Base-by-base conservation (phyloP, 2,329 filamentous ascomycete genomes). In the Venturia aucupariae region DNA sequence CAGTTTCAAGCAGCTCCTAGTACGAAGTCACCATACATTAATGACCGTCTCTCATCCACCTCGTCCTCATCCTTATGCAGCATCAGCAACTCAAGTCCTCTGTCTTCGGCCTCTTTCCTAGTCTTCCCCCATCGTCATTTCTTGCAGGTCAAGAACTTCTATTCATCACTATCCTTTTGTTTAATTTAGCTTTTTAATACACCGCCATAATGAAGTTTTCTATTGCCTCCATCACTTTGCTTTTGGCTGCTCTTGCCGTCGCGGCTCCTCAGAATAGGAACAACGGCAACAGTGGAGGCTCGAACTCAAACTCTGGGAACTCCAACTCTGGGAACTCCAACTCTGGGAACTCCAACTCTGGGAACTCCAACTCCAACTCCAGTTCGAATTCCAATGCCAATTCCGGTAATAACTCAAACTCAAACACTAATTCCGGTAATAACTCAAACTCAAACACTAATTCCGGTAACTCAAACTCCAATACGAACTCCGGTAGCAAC, bases 71-170 rank as follows among this genome's bases (percentile, higher is more conserved):
- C 15, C 22, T 44, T 17, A 27, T 11, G 15, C n/a, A 38, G 4
- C 59, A 60, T 60, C 41, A 27, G 22, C 55, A 38, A 30, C 13
- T 3, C 1, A 22, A 41, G 24, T 44, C 35, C 17, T 24, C 38
- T 13, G 27, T 27, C 10, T 27, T 51, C 6, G 22, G 22, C 15
- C 15, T 27, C 35, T 22, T 22, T 44, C 59, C 41, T 32, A 41
- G 35, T 27, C n/a, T 15, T 38, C n/a, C 59, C 19, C 15, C 17
- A n/a, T 32, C 41, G 17, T 19, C 59, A 8, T 27, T 27, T 62
- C 61, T 62, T 62, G 61, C 61, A 35, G 61, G 61, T 54, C 61
- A 62, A 62, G 61, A 62, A 22, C 39, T 46, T 38, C 48, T 5
- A 62, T 62, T 62, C 41, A 51, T 19, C n/a, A 48, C 2, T 35